Evolutionary conservation across 2,329 filamentous ascomycete genomes (phyloP), one percentile per base, ranked within the genome.

Genomic region (Massarina eburnea): DNA sequence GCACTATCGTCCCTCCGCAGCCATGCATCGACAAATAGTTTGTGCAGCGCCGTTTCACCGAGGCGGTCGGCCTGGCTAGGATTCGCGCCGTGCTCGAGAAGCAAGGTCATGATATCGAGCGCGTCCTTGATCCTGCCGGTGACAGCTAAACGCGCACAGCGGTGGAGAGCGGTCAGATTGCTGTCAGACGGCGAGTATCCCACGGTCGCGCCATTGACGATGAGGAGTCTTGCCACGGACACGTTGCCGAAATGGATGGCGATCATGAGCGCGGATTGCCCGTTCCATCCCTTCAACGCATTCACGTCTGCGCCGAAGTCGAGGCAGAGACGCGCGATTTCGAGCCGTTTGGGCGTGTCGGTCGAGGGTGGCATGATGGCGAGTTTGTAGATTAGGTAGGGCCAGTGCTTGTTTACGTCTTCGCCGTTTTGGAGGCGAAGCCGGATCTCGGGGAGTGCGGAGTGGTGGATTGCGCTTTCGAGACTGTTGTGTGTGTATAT

Each of bases 161-260:
- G 49, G 35, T 57, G 54, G 9, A 57, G 38, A 6, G 54, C 54
- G 6, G 51, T 51, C 8, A 49, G 35, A 15, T 49, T 44, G 36
- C 43, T 52, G 27, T 51, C 54, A 3, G 46, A 38, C 4, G 51
- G 43, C 1, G 48, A 41, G 26, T 55, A 51, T 21, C 41, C 39
- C 12, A 55, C 44, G 15, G 27, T 49, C 2, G 54, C 54, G 2
- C 54, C 54, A 18, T 55, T 55, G 2, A 38, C 43, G 22, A 57
- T 53, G n/a, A 57, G 49, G 8, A 57, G 35, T 21, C 51, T 51
- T 6, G 52, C 54, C 8, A 57, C 52, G 34, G 47, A 46, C 6
- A 51, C 43, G 40, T 57, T 57, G 32, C 52, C 47, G 39, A 55
- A 57, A 29, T 53, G 52, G 30, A 55, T 57, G n/a, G 54, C 52